Conservation (phyloP, 306 rosid species). For the Fragaria iinumae region DNA sequence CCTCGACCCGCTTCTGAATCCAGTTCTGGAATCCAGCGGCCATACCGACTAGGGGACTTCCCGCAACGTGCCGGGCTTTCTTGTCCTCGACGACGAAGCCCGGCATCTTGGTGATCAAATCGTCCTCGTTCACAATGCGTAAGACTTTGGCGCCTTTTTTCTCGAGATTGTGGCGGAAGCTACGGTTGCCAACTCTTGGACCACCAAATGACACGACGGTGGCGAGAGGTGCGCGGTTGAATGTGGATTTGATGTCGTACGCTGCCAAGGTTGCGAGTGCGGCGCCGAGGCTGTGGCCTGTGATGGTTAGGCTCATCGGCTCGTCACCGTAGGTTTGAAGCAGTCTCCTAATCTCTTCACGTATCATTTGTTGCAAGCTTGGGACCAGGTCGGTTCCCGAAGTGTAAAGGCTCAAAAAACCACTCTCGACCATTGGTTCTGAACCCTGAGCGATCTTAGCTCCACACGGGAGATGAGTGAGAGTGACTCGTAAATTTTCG, state of each 20-base stretch:
- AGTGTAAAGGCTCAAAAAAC: slow-evolving; percentile 76
- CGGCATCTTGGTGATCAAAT: slow-evolving; percentile 58
- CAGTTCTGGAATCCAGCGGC: slow-evolving; percentile 32
- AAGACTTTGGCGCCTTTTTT: slow-evolving; percentile 47
- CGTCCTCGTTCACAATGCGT: slow-evolving; percentile 70
- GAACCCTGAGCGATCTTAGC: not conserved
- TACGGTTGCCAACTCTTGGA: slow-evolving; percentile 67
- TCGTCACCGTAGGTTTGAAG: slow-evolving; percentile 49
- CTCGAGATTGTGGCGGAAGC: slow-evolving; percentile 46
- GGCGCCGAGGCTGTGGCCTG: slow-evolving; percentile 92
- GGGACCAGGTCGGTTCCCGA: slow-evolving; percentile 21
- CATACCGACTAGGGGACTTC: slow-evolving; percentile 1
- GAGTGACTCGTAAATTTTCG: slow-evolving; percentile 70
- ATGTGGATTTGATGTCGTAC: slow-evolving; percentile 36
- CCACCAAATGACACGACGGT: slow-evolving; percentile 82
- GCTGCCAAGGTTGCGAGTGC: slow-evolving; percentile 81
- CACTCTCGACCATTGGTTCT: slow-evolving; percentile 75
- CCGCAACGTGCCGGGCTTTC: not conserved
- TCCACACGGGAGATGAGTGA: slow-evolving; percentile 31
- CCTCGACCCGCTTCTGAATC: slow-evolving; percentile 52
- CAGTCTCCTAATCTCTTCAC: slow-evolving; percentile 45
- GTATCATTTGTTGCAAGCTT: slow-evolving; percentile 62
- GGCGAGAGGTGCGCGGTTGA: slow-evolving; percentile 37
- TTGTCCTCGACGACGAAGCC: slow-evolving; percentile 46
- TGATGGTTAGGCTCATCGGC: slow-evolving; percentile 65